Evolutionary conservation across 2,329 filamentous ascomycete species (phyloP).

Genomic region (Anthostomella pinea): DNA sequence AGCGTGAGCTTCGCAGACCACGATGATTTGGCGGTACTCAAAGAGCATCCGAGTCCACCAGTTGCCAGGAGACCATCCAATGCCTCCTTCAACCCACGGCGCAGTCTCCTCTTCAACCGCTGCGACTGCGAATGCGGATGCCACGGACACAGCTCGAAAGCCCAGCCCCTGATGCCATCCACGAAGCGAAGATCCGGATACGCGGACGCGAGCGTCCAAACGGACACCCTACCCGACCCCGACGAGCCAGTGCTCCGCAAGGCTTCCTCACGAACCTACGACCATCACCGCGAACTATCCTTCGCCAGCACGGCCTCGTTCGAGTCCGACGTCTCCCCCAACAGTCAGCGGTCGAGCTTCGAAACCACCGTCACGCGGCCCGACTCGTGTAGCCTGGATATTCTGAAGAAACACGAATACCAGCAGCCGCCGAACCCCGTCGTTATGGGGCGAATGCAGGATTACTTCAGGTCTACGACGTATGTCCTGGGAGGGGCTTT

Average conservation of each 20-base stretch:
- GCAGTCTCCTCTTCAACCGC: neutral
- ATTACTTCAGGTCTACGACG: conserved; percentile 28
- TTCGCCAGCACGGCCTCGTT: conserved; percentile 18
- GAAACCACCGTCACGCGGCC: conserved; percentile 23
- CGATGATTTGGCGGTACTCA: conserved; percentile 20
- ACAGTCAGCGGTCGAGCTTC: conserved; percentile 27
- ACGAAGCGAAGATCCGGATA: conserved; percentile 16
- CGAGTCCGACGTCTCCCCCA: conserved; percentile 3
- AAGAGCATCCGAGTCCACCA: conserved; percentile 22
- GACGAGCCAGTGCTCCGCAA: too few species aligned
- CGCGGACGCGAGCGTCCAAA: conserved; percentile 28
- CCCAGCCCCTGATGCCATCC: neutral
- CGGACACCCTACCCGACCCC: conserved; percentile 16
- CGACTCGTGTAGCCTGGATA: conserved; percentile 10
- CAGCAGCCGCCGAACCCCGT: conserved; percentile 23
- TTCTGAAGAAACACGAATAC: conserved; percentile 5
- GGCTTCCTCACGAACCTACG: too few species aligned
- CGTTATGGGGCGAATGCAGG: conserved; percentile 32
- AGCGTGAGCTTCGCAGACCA: neutral
- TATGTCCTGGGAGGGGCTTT: conserved; percentile 28
- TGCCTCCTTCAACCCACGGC: neutral
- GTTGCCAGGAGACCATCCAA: neutral
- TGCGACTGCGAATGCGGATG: conserved; percentile 8
- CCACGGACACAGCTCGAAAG: neutral
- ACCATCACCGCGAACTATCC: conserved; percentile 16